These are phyloP conservation scores for Lenwebbia sp. DNA, from an alignment of 345 rosid species.

Conservation along the genomic window DNA sequence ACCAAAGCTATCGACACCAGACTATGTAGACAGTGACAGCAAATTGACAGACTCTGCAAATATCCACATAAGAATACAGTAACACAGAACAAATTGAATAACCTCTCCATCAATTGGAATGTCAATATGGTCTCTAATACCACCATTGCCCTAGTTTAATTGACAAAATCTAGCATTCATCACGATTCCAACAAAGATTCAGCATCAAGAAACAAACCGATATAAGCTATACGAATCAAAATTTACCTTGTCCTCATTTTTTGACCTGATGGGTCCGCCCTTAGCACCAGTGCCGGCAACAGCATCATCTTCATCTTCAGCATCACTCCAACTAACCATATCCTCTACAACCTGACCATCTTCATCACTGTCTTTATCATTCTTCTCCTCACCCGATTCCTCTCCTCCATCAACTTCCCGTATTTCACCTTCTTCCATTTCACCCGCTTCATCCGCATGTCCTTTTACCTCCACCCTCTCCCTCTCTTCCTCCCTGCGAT, in stretches of 20 bases:
- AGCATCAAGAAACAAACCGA: not conserved
- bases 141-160: not conserved
- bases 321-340: conserved; percentile 42
- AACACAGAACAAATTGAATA: not conserved
- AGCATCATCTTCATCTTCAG: conserved; percentile 37
- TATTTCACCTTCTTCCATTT: conserved; percentile 17
- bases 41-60: not conserved
- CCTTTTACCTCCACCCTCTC: not conserved
- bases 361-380: conserved; percentile 9
- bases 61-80: not conserved
- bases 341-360: conserved; percentile 25
- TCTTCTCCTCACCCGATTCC: not conserved
- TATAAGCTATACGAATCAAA: conserved; percentile 1
- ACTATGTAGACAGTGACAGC: not conserved
- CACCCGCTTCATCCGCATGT: not conserved
- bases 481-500: not conserved
- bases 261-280: conserved; percentile 64
- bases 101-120: not conserved
- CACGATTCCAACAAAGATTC: not conserved
- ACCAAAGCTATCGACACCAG: not conserved
- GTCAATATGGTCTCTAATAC: not conserved
- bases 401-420: not conserved
- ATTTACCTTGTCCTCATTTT: conserved; percentile 71
- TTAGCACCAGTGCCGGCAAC: conserved; percentile 18
- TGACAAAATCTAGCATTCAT: not conserved